Conservation (phyloP, 2,329 filamentous ascomycete genomes). For the Aspergillus pseudonomiae region DNA sequence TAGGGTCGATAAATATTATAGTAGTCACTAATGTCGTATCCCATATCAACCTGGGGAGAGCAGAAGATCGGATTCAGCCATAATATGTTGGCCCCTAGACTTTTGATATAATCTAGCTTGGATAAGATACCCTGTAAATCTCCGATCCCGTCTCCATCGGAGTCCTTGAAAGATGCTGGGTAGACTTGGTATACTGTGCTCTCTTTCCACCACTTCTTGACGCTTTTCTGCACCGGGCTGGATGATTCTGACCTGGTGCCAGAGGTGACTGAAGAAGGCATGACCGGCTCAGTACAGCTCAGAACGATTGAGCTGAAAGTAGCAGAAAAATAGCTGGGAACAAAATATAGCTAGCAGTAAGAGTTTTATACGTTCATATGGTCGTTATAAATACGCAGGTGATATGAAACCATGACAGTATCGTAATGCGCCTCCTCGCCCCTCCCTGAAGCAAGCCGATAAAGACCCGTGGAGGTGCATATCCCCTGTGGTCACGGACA, state of each 20-base stretch:
- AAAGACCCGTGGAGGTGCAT: not conserved
- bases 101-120: conserved; percentile 64
- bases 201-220: conserved; percentile 58
- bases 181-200: conserved; percentile 62
- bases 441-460: not conserved
- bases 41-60: conserved; percentile 56
- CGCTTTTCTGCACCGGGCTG: not conserved
- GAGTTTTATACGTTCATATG: not conserved
- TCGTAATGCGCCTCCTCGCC: not conserved
- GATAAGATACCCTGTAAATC: conserved; percentile 66
- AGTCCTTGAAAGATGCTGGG: conserved; percentile 58
- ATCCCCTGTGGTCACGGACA: not conserved
- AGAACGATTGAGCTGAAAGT: not conserved
- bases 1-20: conserved; percentile 66
- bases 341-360: not conserved
- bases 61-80: conserved; percentile 57
- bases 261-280: not conserved
- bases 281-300: not conserved
- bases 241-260: not conserved
- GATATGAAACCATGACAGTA: not conserved
- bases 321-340: not conserved
- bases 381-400: not conserved
- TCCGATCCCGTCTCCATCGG: conserved; percentile 57
- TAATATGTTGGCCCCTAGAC: conserved; percentile 63
- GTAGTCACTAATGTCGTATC: conserved; percentile 61